Base-by-base conservation (phyloP, 2,329 filamentous ascomycete species). In the Penicillium sp. region DNA sequence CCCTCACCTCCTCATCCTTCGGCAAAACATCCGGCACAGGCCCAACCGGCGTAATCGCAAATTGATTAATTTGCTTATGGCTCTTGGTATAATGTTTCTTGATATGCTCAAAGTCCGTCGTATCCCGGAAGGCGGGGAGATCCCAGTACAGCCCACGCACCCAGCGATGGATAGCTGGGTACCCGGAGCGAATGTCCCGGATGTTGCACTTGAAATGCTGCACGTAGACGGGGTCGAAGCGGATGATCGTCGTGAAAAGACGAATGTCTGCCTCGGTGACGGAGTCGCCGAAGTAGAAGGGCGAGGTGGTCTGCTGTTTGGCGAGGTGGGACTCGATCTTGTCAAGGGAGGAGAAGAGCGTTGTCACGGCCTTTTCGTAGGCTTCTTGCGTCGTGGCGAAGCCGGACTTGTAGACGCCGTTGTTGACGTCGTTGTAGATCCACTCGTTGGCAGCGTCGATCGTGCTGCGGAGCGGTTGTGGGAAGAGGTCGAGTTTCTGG, bases 101-200 rank as follows among this genome's bases (percentile, higher is more conserved):
- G 72, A 97, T 97, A 70, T 98, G 93, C 65, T 94, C 80, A 64
- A 94, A 95, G 65, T 96, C 79, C 15, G 90, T 94, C 46, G 89
- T 93, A 36, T 86, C 79, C 48, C 73, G 72, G 70, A 94, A 96
- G 2, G 87, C 88, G 0, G 81, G 74, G 16, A 81, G 64, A 53
- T 84, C 83, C 89, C 89, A 95, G 72, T 95, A 96, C 54, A 94
- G 70, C 58, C 83, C 77, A 39, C 86, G 77, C 69, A 95, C 67
- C 89, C 90, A 96, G 44, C 70, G 72, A 71, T 96, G 87, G 43
- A 94, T 70, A 35, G 76, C 72, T 18, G 90, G 90, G 63, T 93
- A 96, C 2, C 88, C 88, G 6, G 79, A 83, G 28, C 89, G 78
- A 59, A 94, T 90, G 65, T 94, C 88, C 16, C 83, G 77, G 45